Evolutionary conservation across 2,329 filamentous ascomycete species (phyloP), one percentile per base, ranked within the genome.

Genomic region (Ophiostoma ips): DNA sequence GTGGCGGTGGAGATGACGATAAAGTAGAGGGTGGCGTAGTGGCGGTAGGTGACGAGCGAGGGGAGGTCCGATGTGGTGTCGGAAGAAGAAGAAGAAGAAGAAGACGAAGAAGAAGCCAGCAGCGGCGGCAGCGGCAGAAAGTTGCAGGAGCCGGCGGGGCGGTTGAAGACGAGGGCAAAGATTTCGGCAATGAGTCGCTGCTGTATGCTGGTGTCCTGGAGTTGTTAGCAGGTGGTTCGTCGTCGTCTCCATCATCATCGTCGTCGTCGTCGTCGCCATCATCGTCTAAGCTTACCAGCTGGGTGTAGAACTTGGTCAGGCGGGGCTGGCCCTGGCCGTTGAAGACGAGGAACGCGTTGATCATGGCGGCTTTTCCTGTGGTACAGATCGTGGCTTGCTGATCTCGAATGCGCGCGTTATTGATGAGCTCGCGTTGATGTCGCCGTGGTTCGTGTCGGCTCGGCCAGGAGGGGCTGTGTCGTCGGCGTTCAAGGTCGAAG

Each of bases 11-110:
- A 92, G 61, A 98, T 98, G 64, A 98, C 74, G 66, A 98, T 98
- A 71, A 98, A 98, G 70, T 94, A 96, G 54, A 98, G 83, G 0
- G 92, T 98, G 10, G 92, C 92, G 63, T 96, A 98, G 73, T 95
- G 87, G 52, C 92, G 87, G 73, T 98, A 98, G 9, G 92, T 96
- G 43, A 98, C 88, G 53, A 96, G 84, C 6, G 88, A 92, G 10
- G 92, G 92, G 11, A 88, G 84, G 67, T 98, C 92, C 62, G 53
- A 50, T 84, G 78, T 51, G 79, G 82, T 10, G 67, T 96, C 92
- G 63, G 52, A 49, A 1, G 44, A 19, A 87, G 89, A 67, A 84
- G 78, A 51, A 79, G 82, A 36, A 62, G 60, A 79, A 21, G 83
- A 67, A 61, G 85, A 70, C 31, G 82, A 76, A 40, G 83, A 76